Percentiles rank a stretch among this genome's conserved stretches.
Evolutionary conservation across 2,329 filamentous ascomycete species (phyloP).

Genomic region (Colletotrichum ledebouriae): DNA sequence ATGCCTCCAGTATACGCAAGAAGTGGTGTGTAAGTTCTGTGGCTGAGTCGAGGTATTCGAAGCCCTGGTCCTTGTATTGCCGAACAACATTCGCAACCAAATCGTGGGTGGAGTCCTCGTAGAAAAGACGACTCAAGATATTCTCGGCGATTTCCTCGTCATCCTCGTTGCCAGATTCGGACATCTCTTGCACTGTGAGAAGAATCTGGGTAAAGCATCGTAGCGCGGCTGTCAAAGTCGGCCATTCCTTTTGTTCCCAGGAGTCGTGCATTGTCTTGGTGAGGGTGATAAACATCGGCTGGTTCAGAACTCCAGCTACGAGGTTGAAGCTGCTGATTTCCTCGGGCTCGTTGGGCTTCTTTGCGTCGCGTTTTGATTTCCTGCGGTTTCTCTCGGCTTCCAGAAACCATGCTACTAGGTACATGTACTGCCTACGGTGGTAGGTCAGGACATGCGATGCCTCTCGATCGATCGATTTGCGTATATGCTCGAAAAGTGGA

Average conservation of each 20-base stretch:
- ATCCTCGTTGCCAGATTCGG: constrained; percentile 85
- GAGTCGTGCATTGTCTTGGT: constrained; percentile 85
- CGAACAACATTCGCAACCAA: constrained; percentile 83
- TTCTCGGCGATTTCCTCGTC: constrained; percentile 98
- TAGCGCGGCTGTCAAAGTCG: constrained; percentile 88
- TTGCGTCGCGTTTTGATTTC: constrained; percentile 68
- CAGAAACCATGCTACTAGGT: constrained; percentile 92
- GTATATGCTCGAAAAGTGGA: constrained; percentile 85
- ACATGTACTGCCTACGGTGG: constrained; percentile 90
- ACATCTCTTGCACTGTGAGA: constrained; percentile 93
- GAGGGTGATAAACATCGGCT: constrained; percentile 93
- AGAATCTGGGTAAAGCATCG: constrained; percentile 95
- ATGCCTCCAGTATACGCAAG: constrained; percentile 89
- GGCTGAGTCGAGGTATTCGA: constrained; percentile 91
- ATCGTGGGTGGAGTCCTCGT: constrained; percentile 95
- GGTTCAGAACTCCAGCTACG: constrained; percentile 89
- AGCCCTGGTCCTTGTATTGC: constrained; percentile 93
- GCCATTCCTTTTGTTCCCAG: constrained; percentile 88
- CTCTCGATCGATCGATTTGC: constrained; percentile 92
- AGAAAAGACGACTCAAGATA: constrained; percentile 96
- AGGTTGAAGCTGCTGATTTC: constrained; percentile 84
- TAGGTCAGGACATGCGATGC: constrained; percentile 82
- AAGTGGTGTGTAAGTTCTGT: constrained; percentile 95
- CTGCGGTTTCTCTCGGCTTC: constrained; percentile 84
- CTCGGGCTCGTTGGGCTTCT: constrained; percentile 57